Evolutionary conservation across 345 rosid genomes (phyloP).

Genomic region (Bretschneidera sinensis): DNA sequence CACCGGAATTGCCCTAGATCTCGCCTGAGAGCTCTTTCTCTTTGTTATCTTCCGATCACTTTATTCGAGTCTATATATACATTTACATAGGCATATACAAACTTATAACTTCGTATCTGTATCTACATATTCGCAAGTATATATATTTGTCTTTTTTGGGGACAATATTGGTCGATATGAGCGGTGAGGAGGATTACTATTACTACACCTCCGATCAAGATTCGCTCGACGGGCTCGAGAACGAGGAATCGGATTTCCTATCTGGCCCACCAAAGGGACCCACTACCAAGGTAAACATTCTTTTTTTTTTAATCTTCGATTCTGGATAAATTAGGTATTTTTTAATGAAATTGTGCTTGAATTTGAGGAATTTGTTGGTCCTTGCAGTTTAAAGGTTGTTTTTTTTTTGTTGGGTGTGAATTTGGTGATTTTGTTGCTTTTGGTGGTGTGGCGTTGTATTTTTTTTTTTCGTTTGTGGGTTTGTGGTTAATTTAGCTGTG

Average conservation of each 20-base stretch:
- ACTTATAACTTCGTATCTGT: neutral
- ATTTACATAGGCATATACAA: too few species aligned
- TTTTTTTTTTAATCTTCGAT: too few species aligned
- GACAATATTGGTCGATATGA: constrained; percentile 17
- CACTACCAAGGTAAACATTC: constrained; percentile 49
- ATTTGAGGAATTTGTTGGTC: too few species aligned
- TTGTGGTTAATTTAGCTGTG: neutral
- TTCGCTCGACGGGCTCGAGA: constrained; percentile 55
- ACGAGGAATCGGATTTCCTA: constrained; percentile 46
- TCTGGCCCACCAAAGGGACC: constrained; percentile 40
- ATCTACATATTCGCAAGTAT: neutral
- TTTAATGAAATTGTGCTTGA: too few species aligned
- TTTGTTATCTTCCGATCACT: neutral
- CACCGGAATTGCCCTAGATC: too few species aligned
- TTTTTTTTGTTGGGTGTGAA: neutral
- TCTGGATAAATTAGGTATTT: too few species aligned
- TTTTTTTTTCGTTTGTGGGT: neutral
- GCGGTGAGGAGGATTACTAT: constrained; percentile 51
- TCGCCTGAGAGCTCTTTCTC: too few species aligned
- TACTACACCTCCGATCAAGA: constrained; percentile 68
- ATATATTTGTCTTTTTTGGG: neutral
- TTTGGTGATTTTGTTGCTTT: constrained; percentile 3
- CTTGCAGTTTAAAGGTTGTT: neutral
- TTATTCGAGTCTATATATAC: neutral
- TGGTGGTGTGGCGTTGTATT: neutral